These are phyloP conservation scores for Nicotiana noctiflora DNA, from an alignment of 257 asterid species.

Conservation along the genomic window DNA sequence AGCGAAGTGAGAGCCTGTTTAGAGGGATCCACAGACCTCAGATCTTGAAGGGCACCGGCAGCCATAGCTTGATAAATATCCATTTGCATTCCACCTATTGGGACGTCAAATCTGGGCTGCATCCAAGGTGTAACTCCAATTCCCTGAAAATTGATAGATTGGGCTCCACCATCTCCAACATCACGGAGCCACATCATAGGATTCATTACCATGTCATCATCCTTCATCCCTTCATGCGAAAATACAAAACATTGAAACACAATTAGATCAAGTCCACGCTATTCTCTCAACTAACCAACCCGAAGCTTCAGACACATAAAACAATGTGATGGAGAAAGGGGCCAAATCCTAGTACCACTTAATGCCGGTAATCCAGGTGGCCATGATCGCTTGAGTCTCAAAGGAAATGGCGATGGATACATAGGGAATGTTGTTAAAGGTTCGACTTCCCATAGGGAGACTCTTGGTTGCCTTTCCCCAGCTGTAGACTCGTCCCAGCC, in stretches of 20 bases:
- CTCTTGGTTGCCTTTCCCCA: slow-evolving; percentile 76
- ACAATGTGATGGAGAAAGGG: neutral
- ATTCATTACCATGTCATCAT: slow-evolving; percentile 49
- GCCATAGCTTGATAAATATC: slow-evolving; percentile 72
- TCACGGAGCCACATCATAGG: slow-evolving; percentile 52
- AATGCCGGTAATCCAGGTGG: slow-evolving; percentile 59
- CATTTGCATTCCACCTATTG: slow-evolving; percentile 50
- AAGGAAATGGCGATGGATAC: slow-evolving; percentile 63
- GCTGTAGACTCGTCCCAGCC: slow-evolving; percentile 92
- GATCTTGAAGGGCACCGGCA: slow-evolving; percentile 56
- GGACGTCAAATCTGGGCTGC: slow-evolving; percentile 48
- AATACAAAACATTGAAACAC: neutral
- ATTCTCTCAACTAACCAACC: no score
- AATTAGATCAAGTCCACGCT: no score
- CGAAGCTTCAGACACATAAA: neutral
- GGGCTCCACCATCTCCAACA: slow-evolving; percentile 36
- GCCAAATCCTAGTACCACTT: slow-evolving; percentile 28
- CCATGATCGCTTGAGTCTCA: slow-evolving; percentile 74
- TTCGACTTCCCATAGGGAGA: slow-evolving; percentile 83
- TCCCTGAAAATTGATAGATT: slow-evolving; percentile 51
- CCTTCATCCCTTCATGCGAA: slow-evolving; percentile 43
- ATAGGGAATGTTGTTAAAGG: slow-evolving; percentile 74
- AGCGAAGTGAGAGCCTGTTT: slow-evolving; percentile 38
- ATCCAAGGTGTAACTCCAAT: slow-evolving; percentile 57
- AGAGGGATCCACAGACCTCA: slow-evolving; percentile 47